Evolutionary conservation across 176 grass and related monocot species (phyloP), one percentile per base, ranked within the genome.

Genomic region (Hyparrhenia diplandra): DNA sequence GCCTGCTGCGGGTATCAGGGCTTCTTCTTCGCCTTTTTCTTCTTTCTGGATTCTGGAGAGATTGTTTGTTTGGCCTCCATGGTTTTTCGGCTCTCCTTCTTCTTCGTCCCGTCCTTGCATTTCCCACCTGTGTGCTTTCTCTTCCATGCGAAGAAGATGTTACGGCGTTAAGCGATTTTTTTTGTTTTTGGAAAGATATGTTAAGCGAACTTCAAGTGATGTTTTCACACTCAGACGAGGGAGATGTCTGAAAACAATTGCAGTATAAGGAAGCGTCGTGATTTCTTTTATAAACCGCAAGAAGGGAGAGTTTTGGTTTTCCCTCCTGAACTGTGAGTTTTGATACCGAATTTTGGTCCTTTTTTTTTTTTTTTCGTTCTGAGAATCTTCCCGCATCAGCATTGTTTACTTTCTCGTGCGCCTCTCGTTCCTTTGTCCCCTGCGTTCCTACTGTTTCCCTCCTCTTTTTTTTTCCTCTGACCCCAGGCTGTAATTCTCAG

Each of bases 361-460:
- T 8, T 29, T 20, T n/a, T n/a, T n/a, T n/a, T n/a, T n/a, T 51
- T n/a, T 10, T 10, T 57, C 6, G 57, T 77, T 64, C 37, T 36
- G 5, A 60, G 78, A 82, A 67, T 82, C 45, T 85, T 86, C 14
- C 28, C 6, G 85, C 36, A 82, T 89, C 79, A 8, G 73, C 83
- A 86, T 85, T 85, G 66, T 60, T 52, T 75, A 42, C 82, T 64
- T 77, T 77, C 65, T 71, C 21, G 42, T 29, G 55, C 34, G 51
- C 25, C 35, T 27, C 69, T 78, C 62, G 27, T 46, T 32, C 9
- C 16, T 72, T 20, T 71, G 4, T 55, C n/a, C 55, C 55, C 11
- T 28, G 41, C 32, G 28, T 66, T 79, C n/a, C 29, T 66, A 35
- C 76, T 51, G 49, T n/a, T 61, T 49, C 6, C 41, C 5, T 39